Evolutionary conservation across 2,329 filamentous ascomycete species (phyloP), one percentile per base, ranked within the genome.

Genomic region (Blastomyces emzantsi): DNA sequence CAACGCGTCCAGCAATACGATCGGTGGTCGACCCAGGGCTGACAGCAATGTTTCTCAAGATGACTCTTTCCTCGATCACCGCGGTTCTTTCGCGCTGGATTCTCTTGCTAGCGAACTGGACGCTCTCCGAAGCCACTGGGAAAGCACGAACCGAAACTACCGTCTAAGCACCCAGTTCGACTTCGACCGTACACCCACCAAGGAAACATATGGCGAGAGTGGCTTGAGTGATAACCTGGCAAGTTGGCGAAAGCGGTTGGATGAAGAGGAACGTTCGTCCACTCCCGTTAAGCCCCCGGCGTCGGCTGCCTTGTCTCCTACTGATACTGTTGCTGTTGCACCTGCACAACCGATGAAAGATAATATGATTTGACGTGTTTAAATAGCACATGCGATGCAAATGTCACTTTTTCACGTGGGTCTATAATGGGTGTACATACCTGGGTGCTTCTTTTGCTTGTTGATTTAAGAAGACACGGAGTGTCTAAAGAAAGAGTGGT

Each of bases 131-230:
- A 90, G 82, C 61, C 92, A 97, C 71, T 99, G 94, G 94, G 92
- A 97, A 78, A 90, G 88, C 49, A 96, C 92, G 15, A 97, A 93
- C 78, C 94, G 95, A 76, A 95, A 90, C 71, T 97, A 97, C 75
- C 88, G 94, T 30, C 80, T 97, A 55, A 96, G 90, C 76, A 92
- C 88, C 71, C 87, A 89, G 61, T 95, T 96, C 70, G 92, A 97
- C 73, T 92, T 95, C 70, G 92, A 96, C 63, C 79, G 77, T 58
- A 80, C 79, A 1, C 79, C 79, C 19, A 79, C 78, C 17, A 79
- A 77, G 68, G 78, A 80, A 47, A 74, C 71, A 28, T 72, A 73
- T 36, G 74, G 76, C 6, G 72, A 74, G 43, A 70, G 63, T n/a
- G 72, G 75, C 30, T 78, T 91, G 68, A 90, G 85, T 70, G 87